Base-by-base conservation (phyloP, 208 protist genomes). In the Acanthamoeba healyi region DNA sequence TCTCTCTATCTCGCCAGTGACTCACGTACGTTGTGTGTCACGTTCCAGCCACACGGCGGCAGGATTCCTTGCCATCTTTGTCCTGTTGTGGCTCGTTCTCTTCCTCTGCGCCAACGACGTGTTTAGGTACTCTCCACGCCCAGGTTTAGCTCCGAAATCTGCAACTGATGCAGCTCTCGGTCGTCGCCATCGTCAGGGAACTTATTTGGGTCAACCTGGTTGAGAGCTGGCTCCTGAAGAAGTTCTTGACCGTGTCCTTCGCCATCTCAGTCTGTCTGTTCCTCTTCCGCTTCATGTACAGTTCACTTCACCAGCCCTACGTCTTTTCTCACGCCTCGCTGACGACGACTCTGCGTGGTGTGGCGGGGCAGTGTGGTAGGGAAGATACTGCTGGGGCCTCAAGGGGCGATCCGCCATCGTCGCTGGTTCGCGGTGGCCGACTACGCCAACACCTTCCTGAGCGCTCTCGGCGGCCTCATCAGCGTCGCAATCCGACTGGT, bases 241-340 rank as follows among this genome's bases (percentile, higher is more conserved):
- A 86, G 44, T 58, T 86, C 46, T 12, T 58, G 17, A 86, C 77
- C 0, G 77, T 26, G 7, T 86, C 77, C 4, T 86, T 86, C 44
- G 36, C 58, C 77, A 86, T 86, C 42, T 86, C 77, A 40, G 58
- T 86, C 29, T 86, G 77, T 44, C 40, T 86, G 24, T 86, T 86
- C 77, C 77, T 86, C 77, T 86, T 86, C 77, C 77, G 77, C 42
- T 86, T 86, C 44, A 58, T 86, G 77, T 86, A 58, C 77, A 44
- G 12, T n/a, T n/a, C n/a, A n/a, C n/a, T n/a, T n/a, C n/a, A n/a
- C n/a, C n/a, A n/a, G n/a, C 0, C 36, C 36, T 46, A 24, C 67
- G 5, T 46, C n/a, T n/a, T n/a, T n/a, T n/a, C n/a, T n/a, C n/a
- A n/a, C n/a, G n/a, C n/a, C n/a, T n/a, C n/a, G n/a, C n/a, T n/a